A percentile compares a stretch with the other conserved stretches of the same genome.
Conservation (phyloP, 805 yeast genomes). For the Ogataea angusta region DNA sequence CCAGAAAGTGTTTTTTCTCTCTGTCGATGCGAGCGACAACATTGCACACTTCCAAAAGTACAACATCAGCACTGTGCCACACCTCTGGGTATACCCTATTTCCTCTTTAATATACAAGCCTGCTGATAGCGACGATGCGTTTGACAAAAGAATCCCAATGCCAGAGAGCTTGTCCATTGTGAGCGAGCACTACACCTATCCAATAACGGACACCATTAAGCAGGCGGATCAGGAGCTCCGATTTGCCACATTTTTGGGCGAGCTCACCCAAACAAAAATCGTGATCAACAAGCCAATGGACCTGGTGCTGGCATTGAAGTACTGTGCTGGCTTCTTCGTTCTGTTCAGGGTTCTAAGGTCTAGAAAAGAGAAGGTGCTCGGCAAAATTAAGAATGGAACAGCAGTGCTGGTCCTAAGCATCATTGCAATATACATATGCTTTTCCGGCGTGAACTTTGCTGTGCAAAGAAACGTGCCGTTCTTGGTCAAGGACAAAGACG, state of each 20-base stretch:
- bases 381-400: conserved; percentile 15
- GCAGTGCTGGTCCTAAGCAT: conserved; percentile 34
- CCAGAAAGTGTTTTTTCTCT: conserved; percentile 42
- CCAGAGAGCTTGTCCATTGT: conserved; percentile 17
- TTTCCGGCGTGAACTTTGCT: conserved; percentile 66
- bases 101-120: conserved; percentile 27
- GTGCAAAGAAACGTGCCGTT: conserved; percentile 61
- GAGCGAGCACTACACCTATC: conserved; percentile 28
- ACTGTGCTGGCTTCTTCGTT: conserved; percentile 44
- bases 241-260: conserved; percentile 53
- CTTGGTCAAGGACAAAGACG: conserved; percentile 48
- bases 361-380: conserved; percentile 38
- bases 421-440: conserved; percentile 39
- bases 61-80: conserved; percentile 54
- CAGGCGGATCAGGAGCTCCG: conserved; percentile 38
- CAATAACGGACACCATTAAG: conserved; percentile 26
- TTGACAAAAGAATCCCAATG: conserved; percentile 15
- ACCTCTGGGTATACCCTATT: conserved; percentile 59
- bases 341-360: conserved; percentile 44
- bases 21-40: conserved; percentile 50
- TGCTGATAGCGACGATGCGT: conserved; percentile 29
- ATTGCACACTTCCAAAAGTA: conserved; percentile 38
- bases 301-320: conserved; percentile 38
- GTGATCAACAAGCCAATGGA: conserved; percentile 43
- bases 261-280: conserved; percentile 42